Evolutionary conservation across 1,284 basidiomycete species (phyloP), one percentile per base, ranked within the genome.

Genomic region (Rhodotorula sp.): DNA sequence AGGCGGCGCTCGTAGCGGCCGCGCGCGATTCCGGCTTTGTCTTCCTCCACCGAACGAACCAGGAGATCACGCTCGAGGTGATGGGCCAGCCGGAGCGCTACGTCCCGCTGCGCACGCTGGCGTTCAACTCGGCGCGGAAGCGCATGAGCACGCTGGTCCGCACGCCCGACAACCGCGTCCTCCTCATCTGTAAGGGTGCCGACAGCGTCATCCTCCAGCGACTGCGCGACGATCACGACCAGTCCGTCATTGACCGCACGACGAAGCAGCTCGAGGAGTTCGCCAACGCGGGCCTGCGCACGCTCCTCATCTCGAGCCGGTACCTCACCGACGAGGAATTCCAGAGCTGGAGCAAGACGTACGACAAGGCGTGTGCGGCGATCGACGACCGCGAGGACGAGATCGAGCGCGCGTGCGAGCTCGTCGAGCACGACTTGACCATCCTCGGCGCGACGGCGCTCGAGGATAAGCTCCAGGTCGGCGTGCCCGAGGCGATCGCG

Each of bases 381-480:
- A 85, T 89, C 55, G 86, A 87, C 59, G 89, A 94, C 72, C 86
- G 96, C 58, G 95, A 97, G 54, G 92, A 92, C 78, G 90, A 90
- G 81, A 89, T 98, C 58, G 95, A 97, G 73, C 90, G 89, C 82
- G 92, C 91, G 4, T 90, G 88, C 77, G 92, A 93, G 72, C 78
- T 86, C 77, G 88, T 98, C 76, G 95, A 99, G 80, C 88, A 91
- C 79, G 88, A 88, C 48, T 83, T 99, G 61, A 82, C 84, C 27
- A 90, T 99, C 66, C 85, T 99, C 7, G 95, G 96, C 1, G 96
- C 95, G 5, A 98, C 96, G 0, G 95, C 95, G 5, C 83, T 99
- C 64, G 95, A 99, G 82, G 96, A 98, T 82, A 97, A 97, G 84
- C 83, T 98, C 73, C 96, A 99, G 81, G 93, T 91, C 78, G 95